Evolutionary conservation across 257 asterid species (phyloP).

Genomic region (Solanum corneliomulleri): DNA sequence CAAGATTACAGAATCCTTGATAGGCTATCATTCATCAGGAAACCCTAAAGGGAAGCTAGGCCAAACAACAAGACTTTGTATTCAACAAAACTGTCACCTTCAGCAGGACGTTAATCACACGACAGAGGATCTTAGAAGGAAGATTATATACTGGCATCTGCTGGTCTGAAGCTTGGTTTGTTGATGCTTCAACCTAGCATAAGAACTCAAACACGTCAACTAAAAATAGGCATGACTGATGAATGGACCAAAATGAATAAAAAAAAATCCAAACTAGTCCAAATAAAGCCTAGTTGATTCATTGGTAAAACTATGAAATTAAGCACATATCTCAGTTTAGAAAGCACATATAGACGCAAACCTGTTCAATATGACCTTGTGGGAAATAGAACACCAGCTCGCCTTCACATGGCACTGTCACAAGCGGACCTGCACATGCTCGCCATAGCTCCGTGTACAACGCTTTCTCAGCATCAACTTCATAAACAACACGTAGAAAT

Average conservation of each 20-base stretch:
- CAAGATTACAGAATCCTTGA: background rate
- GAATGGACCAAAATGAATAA: background rate
- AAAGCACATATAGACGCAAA: background rate
- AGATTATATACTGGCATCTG: conserved; percentile 90
- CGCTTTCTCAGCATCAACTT: conserved; percentile 73
- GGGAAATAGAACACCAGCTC: conserved; percentile 89
- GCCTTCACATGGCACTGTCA: conserved; percentile 69
- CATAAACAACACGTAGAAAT: background rate
- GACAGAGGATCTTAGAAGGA: conserved; percentile 84
- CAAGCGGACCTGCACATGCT: conserved; percentile 97
- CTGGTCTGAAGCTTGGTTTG: conserved; percentile 84
- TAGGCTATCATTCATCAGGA: background rate
- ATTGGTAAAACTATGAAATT: background rate
- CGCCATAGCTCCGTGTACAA: conserved; percentile 86
- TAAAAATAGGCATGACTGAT: background rate
- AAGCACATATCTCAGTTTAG: background rate
- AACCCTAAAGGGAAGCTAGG: background rate
- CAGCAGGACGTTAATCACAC: conserved; percentile 64
- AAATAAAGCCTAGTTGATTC: background rate
- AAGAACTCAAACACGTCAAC: background rate
- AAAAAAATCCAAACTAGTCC: background rate
- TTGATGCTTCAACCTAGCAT: conserved; percentile 84
- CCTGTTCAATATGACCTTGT: conserved; percentile 99
- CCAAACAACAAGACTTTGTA: background rate
- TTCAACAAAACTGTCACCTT: conserved; percentile 33